Evolutionary conservation across 1,139 yeast species (phyloP).

Genomic region (Ogataea hybrid): DNA sequence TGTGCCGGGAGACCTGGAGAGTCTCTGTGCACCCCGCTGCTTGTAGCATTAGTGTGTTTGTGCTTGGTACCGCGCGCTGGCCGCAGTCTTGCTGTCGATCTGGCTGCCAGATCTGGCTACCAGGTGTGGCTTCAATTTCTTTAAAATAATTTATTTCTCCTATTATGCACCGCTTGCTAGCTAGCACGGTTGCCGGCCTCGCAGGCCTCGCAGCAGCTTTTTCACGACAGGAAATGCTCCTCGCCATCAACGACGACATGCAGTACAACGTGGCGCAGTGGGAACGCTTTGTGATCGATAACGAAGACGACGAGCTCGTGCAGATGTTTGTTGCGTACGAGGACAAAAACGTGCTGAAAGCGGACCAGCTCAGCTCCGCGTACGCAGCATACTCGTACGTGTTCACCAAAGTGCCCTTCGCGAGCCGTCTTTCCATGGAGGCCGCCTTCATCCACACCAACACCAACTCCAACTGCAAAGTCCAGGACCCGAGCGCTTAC

Average conservation of each 20-base stretch:
- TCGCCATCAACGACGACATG: constrained; percentile 13
- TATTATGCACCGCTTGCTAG: not conserved
- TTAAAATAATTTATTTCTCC: too few species aligned
- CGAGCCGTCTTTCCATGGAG: constrained; percentile 10
- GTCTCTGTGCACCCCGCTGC: too few species aligned
- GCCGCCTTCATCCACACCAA: constrained; percentile 12
- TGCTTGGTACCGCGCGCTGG: too few species aligned
- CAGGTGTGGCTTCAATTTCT: too few species aligned
- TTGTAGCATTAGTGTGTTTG: too few species aligned
- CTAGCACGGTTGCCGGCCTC: not conserved
- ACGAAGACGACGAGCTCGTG: constrained; percentile 5
- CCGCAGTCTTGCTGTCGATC: too few species aligned
- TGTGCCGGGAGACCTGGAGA: too few species aligned
- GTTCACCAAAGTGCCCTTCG: constrained; percentile 14
- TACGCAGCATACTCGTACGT: constrained; percentile 11
- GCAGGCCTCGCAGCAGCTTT: constrained; percentile 2
- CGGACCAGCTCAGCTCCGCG: constrained; percentile 4
- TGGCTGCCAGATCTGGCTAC: too few species aligned
- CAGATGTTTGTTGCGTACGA: constrained; percentile 4
- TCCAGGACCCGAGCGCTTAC: constrained; percentile 9
- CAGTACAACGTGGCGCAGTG: constrained; percentile 12
- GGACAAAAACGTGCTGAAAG: not conserved
- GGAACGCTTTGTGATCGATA: constrained; percentile 8
- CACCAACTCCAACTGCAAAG: constrained; percentile 7
- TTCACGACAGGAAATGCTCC: constrained; percentile 6